These are phyloP conservation scores for Linum lewisii DNA, from an alignment of 345 rosid genomes.

Conservation along the genomic window DNA sequence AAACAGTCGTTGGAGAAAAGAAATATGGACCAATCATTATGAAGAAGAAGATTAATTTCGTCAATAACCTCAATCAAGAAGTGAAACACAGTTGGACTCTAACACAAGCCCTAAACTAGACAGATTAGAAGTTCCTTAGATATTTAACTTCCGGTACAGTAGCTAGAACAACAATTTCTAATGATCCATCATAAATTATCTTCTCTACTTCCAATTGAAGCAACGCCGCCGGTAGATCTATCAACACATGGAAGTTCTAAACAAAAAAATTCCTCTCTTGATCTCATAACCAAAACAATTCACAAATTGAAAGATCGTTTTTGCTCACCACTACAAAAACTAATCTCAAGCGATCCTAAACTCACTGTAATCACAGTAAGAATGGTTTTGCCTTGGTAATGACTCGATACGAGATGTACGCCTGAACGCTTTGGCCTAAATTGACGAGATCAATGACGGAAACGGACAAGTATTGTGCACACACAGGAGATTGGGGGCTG, in stretches of 20 bases:
- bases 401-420: conserved; percentile 89
- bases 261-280: background rate
- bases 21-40: background rate
- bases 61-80: background rate
- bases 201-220: background rate
- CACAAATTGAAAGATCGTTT: background rate
- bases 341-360: background rate
- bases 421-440: conserved; percentile 94
- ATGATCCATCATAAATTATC: background rate
- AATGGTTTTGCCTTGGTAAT: conserved; percentile 59
- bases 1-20: background rate
- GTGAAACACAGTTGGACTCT: background rate
- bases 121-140: background rate
- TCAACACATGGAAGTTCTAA: background rate
- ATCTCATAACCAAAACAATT: background rate
- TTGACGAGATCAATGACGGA: conserved; percentile 94
- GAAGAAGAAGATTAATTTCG: background rate
- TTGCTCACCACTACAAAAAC: background rate
- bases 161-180: background rate
- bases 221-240: background rate
- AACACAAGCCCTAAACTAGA: background rate
- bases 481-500: conserved; percentile 86
- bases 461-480: conserved; percentile 56
- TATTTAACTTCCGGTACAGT: background rate
- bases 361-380: background rate